Evolutionary conservation across 495 filamentous ascomycete genomes (phyloP).

Genomic region (Aspergillus carlsbadensis): DNA sequence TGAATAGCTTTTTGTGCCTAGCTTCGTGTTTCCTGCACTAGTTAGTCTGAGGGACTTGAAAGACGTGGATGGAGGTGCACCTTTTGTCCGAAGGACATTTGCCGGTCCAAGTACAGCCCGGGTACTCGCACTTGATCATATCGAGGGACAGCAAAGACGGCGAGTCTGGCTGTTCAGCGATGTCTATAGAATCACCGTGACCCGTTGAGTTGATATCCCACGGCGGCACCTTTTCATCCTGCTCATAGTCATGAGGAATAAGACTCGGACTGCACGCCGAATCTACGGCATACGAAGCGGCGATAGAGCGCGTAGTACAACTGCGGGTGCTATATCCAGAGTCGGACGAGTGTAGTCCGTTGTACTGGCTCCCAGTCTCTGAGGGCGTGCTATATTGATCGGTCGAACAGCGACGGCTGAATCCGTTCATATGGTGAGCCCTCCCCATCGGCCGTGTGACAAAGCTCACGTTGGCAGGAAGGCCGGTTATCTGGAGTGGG

Average conservation of each 20-base stretch:
- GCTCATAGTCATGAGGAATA: constrained; percentile 25
- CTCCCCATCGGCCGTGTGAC: constrained; percentile 20
- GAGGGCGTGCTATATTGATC: constrained; percentile 43
- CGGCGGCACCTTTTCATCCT: constrained; percentile 19
- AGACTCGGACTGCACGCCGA: constrained; percentile 31
- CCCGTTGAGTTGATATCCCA: constrained; percentile 12
- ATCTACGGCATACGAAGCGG: constrained; percentile 30
- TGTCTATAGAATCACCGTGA: constrained; percentile 13
- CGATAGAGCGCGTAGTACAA: constrained; percentile 47
- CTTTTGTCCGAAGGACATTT: constrained; percentile 45
- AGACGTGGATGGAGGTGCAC: constrained; percentile 13
- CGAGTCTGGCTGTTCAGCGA: constrained; percentile 19
- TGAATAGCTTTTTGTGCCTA: constrained; percentile 72
- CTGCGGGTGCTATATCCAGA: constrained; percentile 62
- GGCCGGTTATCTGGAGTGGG: constrained; percentile 36
- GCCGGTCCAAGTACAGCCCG: constrained; percentile 36
- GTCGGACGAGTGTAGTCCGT: constrained; percentile 52
- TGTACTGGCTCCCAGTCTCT: constrained; percentile 55
- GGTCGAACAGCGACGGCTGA: constrained; percentile 27
- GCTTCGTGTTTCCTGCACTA: constrained; percentile 72
- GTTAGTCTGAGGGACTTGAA: not conserved
- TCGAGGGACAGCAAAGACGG: constrained; percentile 22
- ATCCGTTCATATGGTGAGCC: constrained; percentile 16
- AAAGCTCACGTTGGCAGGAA: constrained; percentile 21
- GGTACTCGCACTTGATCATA: constrained; percentile 35